Conservation (phyloP, 257 asterid genomes). For the Nicotiana sylvestris region DNA sequence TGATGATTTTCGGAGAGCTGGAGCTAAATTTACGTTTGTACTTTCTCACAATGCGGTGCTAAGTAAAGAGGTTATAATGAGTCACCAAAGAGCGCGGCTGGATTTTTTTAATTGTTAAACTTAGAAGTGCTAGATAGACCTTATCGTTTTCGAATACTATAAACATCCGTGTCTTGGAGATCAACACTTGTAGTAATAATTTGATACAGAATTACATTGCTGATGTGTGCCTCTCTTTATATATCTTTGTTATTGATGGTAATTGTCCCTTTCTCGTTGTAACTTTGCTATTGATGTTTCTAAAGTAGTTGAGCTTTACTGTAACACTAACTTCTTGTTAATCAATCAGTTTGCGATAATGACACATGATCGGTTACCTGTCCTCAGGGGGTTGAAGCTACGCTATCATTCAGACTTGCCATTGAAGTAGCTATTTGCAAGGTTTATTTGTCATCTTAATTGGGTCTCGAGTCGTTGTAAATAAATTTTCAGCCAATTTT, state of each 20-base stretch:
- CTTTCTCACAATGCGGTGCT: slow-evolving; percentile 25
- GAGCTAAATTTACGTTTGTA: slow-evolving; percentile 25
- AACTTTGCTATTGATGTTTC: not conserved
- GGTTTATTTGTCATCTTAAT: not conserved
- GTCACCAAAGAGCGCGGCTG: slow-evolving; percentile 31
- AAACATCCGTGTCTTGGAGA: not conserved
- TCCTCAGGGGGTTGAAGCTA: slow-evolving; percentile 25
- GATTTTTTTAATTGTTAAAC: slow-evolving; percentile 18
- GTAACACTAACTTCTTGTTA: slow-evolving; percentile 30
- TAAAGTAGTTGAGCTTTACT: not conserved
- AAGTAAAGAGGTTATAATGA: slow-evolving; percentile 27
- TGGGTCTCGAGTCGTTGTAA: not conserved
- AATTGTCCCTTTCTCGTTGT: not conserved
- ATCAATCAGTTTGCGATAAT: slow-evolving; percentile 56
- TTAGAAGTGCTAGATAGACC: slow-evolving; percentile 18
- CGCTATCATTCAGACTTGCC: slow-evolving; percentile 24
- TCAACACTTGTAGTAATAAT: slow-evolving; percentile 2
- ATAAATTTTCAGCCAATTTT: not conserved
- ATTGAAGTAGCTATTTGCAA: not conserved
- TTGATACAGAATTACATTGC: not conserved
- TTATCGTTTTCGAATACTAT: not conserved
- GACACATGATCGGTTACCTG: slow-evolving; percentile 46
- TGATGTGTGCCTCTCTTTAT: not conserved
- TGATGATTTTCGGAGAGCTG: slow-evolving; percentile 59
- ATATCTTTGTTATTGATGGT: not conserved